phyloP scores from a whole-genome alignment of 2,329 filamentous ascomycete genomes.

The Epichloe glyceriae region DNA sequence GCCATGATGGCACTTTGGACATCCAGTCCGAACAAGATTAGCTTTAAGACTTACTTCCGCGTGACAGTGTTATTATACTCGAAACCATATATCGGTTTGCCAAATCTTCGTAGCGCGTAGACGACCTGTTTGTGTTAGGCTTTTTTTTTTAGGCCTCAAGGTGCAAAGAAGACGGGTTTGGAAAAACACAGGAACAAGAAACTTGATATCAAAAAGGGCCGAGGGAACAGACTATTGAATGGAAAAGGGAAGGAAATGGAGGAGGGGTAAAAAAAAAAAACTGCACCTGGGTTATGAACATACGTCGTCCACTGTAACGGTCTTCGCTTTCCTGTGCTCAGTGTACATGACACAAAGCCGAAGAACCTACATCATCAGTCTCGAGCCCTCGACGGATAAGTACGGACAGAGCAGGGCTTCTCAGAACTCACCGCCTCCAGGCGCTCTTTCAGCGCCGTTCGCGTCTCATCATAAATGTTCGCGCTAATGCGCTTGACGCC shows the following conservation, averaged over 20 bases:
- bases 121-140: slow-evolving; percentile 33
- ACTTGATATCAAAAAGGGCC: no score
- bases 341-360: slow-evolving; percentile 33
- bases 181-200: no score
- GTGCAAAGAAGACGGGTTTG: no score
- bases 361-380: slow-evolving; percentile 31
- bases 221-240: background rate
- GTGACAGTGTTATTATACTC: slow-evolving; percentile 19
- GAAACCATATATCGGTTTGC: slow-evolving; percentile 45
- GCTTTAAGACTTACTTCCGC: background rate
- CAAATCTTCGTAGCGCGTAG: slow-evolving; percentile 33
- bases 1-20: no score
- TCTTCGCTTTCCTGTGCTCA: slow-evolving; percentile 45
- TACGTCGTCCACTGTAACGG: slow-evolving; percentile 50
- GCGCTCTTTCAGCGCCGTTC: slow-evolving; percentile 35
- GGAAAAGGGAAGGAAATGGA: background rate
- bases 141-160: background rate
- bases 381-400: background rate
- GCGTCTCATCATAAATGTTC: slow-evolving; percentile 48
- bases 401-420: background rate
- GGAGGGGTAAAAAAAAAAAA: no score
- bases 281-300: slow-evolving; percentile 10
- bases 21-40: no score
- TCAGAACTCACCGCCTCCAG: slow-evolving; percentile 32
- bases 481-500: slow-evolving; percentile 63